Evolutionary conservation across 768 basidiomycete species (phyloP), one percentile per base, ranked within the genome.

Genomic region (Hygrocybe punicea): DNA sequence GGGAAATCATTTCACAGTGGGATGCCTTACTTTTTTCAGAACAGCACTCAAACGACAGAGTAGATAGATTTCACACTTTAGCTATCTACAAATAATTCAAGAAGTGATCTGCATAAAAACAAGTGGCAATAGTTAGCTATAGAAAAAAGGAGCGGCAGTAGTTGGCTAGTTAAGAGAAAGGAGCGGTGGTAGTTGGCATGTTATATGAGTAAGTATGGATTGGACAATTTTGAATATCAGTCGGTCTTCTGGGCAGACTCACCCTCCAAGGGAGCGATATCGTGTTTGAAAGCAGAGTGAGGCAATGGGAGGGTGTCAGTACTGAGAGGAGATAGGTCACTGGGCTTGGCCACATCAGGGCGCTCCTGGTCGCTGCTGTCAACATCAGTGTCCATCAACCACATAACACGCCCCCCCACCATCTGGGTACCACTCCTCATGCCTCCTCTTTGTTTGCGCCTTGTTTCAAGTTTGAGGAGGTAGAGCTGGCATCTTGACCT

Each of bases 11-110:
- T 77, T 48, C 34, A 6, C 48, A 64, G 2, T 75, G 78, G 25
- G 69, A 72, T 44, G 62, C 65, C 19, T 75, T 80, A 64, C 25
- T 78, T 13, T 79, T 78, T 66, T 45, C 58, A 2, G 71, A 77
- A 13, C 69, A 72, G 50, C 44, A 62, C 6, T 60, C 62, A 8
- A 62, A 62, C 23, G 76, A 78, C 57, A 51, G 67, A 3, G 76
- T 78, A 8, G 39, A 67, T n/a, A 29, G 67, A 4, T 78, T 73
- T 62, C 69, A 78, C 56, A 61, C 69, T 40, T 58, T 61, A 10
- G 58, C 68, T 19, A 25, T 25, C 21, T 47, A 47, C 62, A 6
- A 47, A 21, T 65, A 17, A 63, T 29, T 29, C 29, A 29, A 8
- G 61, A 17, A 50, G 62, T 39, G 62, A 29, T 4, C 29, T 29